phyloP scores from a whole-genome alignment of 139 green algal genomes.

The Chloropicon primus region DNA sequence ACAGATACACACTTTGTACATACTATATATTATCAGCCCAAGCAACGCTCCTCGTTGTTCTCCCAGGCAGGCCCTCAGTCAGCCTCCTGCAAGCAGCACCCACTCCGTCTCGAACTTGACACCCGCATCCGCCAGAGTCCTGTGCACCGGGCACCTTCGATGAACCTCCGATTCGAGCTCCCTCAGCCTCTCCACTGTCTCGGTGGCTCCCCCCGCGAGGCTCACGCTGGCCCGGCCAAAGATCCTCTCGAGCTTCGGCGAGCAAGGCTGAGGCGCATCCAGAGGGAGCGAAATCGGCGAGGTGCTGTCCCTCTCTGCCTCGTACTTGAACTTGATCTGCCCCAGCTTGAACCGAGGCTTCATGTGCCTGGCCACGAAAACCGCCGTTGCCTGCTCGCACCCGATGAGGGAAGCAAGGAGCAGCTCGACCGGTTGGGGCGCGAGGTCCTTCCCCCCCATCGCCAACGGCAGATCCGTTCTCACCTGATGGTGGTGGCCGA shows the following conservation, averaged over 20 bases:
- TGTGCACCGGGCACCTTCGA: not conserved
- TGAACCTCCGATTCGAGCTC: not conserved
- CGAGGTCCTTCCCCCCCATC: constrained; percentile 1
- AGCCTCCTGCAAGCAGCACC: not conserved
- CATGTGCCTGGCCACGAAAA: constrained; percentile 13
- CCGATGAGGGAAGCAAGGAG: constrained; percentile 11
- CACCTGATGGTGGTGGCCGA: not conserved
- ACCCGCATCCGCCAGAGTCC: not conserved
- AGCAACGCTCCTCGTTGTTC: too few relatives aligned
- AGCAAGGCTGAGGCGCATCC: not conserved
- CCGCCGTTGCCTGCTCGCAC: constrained; percentile 11
- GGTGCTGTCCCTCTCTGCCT: not conserved
- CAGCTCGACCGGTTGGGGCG: constrained; percentile 11
- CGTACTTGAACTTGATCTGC: constrained; percentile 6
- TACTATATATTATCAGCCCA: too few relatives aligned
- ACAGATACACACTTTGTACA: too few relatives aligned
- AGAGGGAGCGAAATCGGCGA: not conserved
- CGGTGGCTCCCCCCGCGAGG: not conserved
- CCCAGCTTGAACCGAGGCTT: not conserved
- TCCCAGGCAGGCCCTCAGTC: not conserved
- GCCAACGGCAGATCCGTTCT: not conserved
- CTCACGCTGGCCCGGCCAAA: not conserved
- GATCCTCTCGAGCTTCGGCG: not conserved
- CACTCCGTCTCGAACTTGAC: not conserved
- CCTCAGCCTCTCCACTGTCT: not conserved